Percentiles rank a stretch among this genome's conserved stretches.
These are phyloP conservation scores for Nidula microcarpa DNA, from an alignment of 768 basidiomycete genomes.

Conservation along the genomic window DNA sequence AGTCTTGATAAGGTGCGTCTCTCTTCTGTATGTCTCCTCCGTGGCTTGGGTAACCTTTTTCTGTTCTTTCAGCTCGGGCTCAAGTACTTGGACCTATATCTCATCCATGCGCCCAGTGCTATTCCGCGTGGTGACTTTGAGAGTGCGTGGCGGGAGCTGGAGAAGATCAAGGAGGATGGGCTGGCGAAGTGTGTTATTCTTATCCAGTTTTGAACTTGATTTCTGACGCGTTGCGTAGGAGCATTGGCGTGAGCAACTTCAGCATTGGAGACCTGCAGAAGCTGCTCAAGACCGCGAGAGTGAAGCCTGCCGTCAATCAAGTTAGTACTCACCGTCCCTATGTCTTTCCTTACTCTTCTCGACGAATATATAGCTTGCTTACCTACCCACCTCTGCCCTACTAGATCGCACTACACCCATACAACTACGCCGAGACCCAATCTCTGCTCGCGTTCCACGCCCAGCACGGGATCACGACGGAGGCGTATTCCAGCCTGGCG, in stretches of 20 bases:
- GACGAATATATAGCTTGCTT: too few species aligned
- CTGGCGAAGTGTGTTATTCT: slow-evolving; percentile 29
- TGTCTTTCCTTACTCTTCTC: too few species aligned
- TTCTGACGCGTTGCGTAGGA: slow-evolving; percentile 30
- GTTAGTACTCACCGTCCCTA: too few species aligned
- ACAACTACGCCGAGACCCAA: slow-evolving; percentile 52
- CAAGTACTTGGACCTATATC: slow-evolving; percentile 63
- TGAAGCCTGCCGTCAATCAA: slow-evolving; percentile 72
- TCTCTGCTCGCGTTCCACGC: slow-evolving; percentile 56
- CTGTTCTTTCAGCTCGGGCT: slow-evolving; percentile 47
- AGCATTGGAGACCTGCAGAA: slow-evolving; percentile 44
- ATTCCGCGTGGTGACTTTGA: slow-evolving; percentile 27
- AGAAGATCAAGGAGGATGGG: slow-evolving; percentile 45
- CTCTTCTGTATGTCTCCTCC: too few species aligned
- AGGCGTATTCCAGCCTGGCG: slow-evolving; percentile 71
- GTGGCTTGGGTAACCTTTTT: too few species aligned
- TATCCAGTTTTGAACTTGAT: slow-evolving; percentile 2
- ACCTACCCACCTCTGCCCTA: too few species aligned
- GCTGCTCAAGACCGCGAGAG: slow-evolving; percentile 43
- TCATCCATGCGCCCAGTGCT: slow-evolving; percentile 51
- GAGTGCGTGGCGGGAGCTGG: slow-evolving; percentile 52
- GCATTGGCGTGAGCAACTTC: slow-evolving; percentile 76
- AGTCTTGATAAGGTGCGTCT: slow-evolving; percentile 48
- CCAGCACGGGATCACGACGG: slow-evolving; percentile 59
- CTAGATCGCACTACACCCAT: slow-evolving; percentile 62